Percentiles rank a stretch among this genome's conserved stretches.
Evolutionary conservation across 192 early-diverging fungal genomes (phyloP).

Genomic region (Ambispora gerdemannii): DNA sequence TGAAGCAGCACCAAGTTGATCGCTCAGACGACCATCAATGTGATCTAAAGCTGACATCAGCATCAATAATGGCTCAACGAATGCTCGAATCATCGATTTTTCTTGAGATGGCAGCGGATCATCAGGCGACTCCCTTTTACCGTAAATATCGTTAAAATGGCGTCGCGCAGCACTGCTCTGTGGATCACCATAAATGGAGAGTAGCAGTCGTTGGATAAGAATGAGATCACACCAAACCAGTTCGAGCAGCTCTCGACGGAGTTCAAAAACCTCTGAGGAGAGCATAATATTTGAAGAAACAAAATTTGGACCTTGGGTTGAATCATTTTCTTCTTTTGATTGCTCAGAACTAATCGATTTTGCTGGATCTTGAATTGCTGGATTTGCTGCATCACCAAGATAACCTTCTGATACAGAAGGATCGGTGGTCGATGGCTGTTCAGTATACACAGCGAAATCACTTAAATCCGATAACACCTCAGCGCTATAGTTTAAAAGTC

Average conservation of each 20-base stretch:
- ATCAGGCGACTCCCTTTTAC: constrained; percentile 24
- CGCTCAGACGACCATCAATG: constrained; percentile 26
- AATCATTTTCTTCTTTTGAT: neutral
- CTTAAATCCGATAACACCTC: constrained; percentile 27
- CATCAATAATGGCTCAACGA: constrained; percentile 21
- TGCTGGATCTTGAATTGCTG: neutral
- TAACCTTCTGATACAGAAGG: neutral
- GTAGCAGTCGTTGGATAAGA: constrained; percentile 12
- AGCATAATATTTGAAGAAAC: neutral
- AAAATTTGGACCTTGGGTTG: neutral
- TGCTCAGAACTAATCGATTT: neutral
- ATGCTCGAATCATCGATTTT: constrained; percentile 27
- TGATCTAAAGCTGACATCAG: constrained; percentile 31
- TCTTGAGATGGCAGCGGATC: constrained; percentile 30
- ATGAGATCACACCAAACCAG: constrained; percentile 20
- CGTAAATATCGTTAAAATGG: constrained; percentile 29
- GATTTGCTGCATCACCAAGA: neutral
- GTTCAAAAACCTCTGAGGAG: constrained; percentile 25
- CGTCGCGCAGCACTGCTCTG: constrained; percentile 15
- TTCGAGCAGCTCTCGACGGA: constrained; percentile 19
- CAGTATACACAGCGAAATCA: constrained; percentile 27
- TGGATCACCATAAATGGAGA: constrained; percentile 14
- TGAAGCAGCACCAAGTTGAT: constrained; percentile 29
- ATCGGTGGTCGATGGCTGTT: constrained; percentile 16
- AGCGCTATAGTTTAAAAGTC: constrained; percentile 25